Evolutionary conservation across 2,329 filamentous ascomycete species (phyloP), one percentile per base, ranked within the genome.

Genomic region (Xylaria polymorpha): DNA sequence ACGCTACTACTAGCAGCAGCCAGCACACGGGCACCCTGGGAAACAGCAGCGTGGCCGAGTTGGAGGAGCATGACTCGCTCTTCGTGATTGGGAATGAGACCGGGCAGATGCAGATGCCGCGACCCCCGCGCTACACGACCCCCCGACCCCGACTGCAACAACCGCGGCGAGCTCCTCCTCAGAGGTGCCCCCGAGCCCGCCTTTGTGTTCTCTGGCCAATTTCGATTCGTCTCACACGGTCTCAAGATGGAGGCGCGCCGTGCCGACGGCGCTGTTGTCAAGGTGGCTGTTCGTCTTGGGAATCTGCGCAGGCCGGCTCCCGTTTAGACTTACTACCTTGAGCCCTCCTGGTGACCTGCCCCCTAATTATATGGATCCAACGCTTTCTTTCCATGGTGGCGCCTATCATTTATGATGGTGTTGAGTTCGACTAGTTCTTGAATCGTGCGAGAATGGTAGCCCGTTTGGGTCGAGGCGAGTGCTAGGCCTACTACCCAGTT

Each of bases 201-300:
- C 14, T 73, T 57, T 20, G 48, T 72, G 10, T 73, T 66, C 63
- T 66, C 50, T 43, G 72, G 72, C 25, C 50, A 53, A 14, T 69
- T 59, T 29, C 61, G 66, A 15, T 48, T 73, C 56, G 18, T 29
- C 2, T 58, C 62, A 1, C 44, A n/a, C 29, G 65, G 71, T 20
- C 41, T 73, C 18, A 72, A 70, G 62, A 64, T 73, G 67, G 67
- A 70, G 32, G 57, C 65, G 1, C 59, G 55, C 9, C 65, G 61
- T 4, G 25, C 18, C 1, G 61, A 67, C 32, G 67, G 67, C 4
- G 46, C 53, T 1, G 15, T 25, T 7, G 64, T 71, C 4, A 67
- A 70, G 51, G 57, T 72, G 3, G 68, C 61, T 22, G 64, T 68
- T 22, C 67, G 64, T 22, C 60, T 68, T 12, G 72, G 70, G 60